These are phyloP conservation scores for Ophiostoma sp. DNA, from an alignment of 2,329 filamentous ascomycete species.

Conservation along the genomic window DNA sequence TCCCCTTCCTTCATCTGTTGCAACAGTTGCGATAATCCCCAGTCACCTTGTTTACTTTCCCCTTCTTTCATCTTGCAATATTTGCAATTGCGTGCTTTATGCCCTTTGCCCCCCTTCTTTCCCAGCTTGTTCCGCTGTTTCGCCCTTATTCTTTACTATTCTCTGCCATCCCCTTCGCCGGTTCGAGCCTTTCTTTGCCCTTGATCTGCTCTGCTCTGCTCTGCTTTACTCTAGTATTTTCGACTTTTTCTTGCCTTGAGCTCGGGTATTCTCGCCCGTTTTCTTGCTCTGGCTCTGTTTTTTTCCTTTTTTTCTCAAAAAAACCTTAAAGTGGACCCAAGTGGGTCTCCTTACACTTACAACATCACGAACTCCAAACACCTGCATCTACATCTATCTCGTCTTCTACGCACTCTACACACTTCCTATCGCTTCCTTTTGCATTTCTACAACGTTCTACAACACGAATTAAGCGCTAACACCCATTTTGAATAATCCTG, in stretches of 20 bases:
- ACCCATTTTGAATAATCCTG: conserved; percentile 62
- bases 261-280: background rate
- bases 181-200: background rate
- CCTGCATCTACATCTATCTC: background rate
- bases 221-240: too few species aligned
- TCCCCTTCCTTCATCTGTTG: too few species aligned
- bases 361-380: background rate
- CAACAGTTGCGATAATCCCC: too few species aligned
- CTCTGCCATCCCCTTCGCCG: background rate
- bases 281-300: background rate
- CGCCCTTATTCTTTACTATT: background rate
- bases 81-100: background rate
- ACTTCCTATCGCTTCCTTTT: conserved; percentile 10
- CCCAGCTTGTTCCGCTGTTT: background rate
- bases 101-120: background rate
- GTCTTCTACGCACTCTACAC: background rate
- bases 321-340: conserved; percentile 13
- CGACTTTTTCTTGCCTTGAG: too few species aligned
- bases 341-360: background rate
- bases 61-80: background rate
- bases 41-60: background rate
- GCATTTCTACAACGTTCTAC: conserved; percentile 14
- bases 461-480: conserved; percentile 42
- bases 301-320: background rate
- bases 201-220: background rate